Conservation (phyloP, 2,329 filamentous ascomycete genomes). For the Xylaria sp. region DNA sequence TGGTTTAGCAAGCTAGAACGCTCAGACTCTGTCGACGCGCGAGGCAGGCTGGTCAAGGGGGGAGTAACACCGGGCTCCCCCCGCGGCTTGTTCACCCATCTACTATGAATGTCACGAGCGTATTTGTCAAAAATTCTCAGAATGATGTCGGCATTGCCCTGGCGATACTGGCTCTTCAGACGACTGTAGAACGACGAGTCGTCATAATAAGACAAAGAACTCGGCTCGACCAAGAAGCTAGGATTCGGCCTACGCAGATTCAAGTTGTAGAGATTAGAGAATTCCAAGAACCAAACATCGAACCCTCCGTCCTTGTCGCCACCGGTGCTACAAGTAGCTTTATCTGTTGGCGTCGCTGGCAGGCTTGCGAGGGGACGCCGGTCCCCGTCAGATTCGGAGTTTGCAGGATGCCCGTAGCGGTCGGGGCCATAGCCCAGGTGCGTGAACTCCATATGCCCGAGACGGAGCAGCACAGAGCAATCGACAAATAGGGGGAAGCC, state of each 20-base stretch:
- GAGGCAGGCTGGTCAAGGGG: constrained; percentile 37
- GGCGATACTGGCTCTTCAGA: constrained; percentile 40
- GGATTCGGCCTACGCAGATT: constrained; percentile 42
- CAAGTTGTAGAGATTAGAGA: constrained; percentile 46
- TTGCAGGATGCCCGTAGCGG: constrained; percentile 9
- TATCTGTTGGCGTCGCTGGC: constrained; percentile 32
- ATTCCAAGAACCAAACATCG: constrained; percentile 47
- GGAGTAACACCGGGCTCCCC: constrained; percentile 41
- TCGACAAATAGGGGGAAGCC: constrained; percentile 18
- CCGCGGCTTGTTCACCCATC: constrained; percentile 45
- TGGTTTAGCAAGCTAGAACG: constrained; percentile 39
- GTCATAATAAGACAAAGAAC: constrained; percentile 37
- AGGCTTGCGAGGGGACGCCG: constrained; percentile 5
- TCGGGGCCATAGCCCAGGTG: constrained; percentile 21
- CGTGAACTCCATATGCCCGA: constrained; percentile 22
- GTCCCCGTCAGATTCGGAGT: background rate
- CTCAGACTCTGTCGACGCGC: constrained; percentile 43
- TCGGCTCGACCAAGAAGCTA: constrained; percentile 35
- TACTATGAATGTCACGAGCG: constrained; percentile 42
- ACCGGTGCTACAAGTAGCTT: constrained; percentile 8
- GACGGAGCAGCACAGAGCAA: background rate
- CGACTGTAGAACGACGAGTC: constrained; percentile 43
- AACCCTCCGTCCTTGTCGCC: constrained; percentile 33
- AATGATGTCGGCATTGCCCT: constrained; percentile 37
- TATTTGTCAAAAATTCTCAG: constrained; percentile 37